Base-by-base conservation (phyloP, 2,329 filamentous ascomycete species). In the Huntiella omanensis region DNA sequence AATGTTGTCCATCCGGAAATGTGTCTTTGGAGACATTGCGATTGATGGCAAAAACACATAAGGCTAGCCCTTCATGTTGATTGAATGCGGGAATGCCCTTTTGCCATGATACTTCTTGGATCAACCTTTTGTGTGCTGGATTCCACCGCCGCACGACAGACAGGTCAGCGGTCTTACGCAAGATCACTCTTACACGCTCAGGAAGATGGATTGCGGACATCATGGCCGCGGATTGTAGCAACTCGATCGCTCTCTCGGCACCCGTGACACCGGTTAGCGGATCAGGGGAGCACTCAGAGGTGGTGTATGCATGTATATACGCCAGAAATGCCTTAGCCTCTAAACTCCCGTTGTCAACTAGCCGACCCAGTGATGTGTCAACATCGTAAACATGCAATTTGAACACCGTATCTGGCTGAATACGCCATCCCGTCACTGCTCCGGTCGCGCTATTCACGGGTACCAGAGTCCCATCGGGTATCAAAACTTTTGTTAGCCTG, bases 291-390 rank as follows among this genome's bases (percentile, higher is more conserved):
- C 62, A 70, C 42, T 64, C 63, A n/a, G 47, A 10, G 0, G 71
- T 70, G 0, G 73, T 77, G 0, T 74, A 47, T 0, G 67, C 71
- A 50, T 78, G 72, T 0, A 78, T 55, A 19, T 69, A 68, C 6
- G 59, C 59, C 0, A 73, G 57, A 15, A 66, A 62, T 0, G 80
- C 57, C 43, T 68, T 71, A 54, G 69, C 71, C 8, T 66, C 61
- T 0, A 75, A 40, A 10, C 59, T 68, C 0, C 66, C 68, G 50
- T 66, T 70, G n/a, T 71, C 69, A 0, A 62, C 50, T 0, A 81
- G 53, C 2, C 66, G 59, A 0, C 71, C 65, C 0, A 80, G 62
- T 1, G 56, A 55, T 0, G 51, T 40, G 49, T 80, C 69, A 0
- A 80, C 54, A 0, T 55, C 52, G 51, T 71, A 79, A 0, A 58